Conservation (phyloP, 441 rosid genomes). For the Adansonia grandidieri region DNA sequence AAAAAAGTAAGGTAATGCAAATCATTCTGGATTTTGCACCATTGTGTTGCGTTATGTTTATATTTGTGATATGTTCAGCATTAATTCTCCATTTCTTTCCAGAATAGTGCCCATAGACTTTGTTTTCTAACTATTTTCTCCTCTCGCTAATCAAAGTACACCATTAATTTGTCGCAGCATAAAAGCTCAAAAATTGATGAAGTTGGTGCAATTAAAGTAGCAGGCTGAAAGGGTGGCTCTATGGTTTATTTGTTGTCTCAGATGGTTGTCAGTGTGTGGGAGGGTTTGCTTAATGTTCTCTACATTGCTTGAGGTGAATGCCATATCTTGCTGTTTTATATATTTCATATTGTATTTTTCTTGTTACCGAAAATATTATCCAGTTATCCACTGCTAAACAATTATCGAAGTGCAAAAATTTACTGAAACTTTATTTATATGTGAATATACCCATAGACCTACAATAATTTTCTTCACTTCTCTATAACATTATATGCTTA, state of each 20-base stretch:
- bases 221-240: constrained; percentile 61
- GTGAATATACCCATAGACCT: not conserved
- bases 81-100: constrained; percentile 1
- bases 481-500: not conserved
- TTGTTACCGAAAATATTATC: not conserved
- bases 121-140: not conserved
- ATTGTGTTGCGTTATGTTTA: constrained; percentile 8
- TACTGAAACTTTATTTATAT: not conserved
- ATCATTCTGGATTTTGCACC: constrained; percentile 3
- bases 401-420: not conserved
- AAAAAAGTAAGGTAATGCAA: constrained; percentile 85
- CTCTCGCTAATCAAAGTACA: constrained; percentile 24
- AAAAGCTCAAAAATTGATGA: constrained; percentile 91
- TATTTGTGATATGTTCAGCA: constrained; percentile 8
- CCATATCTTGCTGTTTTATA: constrained; percentile 13
- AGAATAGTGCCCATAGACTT: not conserved
- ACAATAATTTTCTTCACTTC: not conserved
- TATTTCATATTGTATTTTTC: constrained; percentile 3
- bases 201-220: constrained; percentile 85
- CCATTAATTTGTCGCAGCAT: constrained; percentile 55
- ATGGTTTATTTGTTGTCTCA: constrained; percentile 39
- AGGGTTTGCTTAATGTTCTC: constrained; percentile 38
- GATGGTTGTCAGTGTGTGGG: constrained; percentile 50
- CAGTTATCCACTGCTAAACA: not conserved
- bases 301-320: constrained; percentile 48